Evolutionary conservation across 192 early-diverging fungal genomes (phyloP), one percentile per base, ranked within the genome.

Genomic region (Coemansia sp.): DNA sequence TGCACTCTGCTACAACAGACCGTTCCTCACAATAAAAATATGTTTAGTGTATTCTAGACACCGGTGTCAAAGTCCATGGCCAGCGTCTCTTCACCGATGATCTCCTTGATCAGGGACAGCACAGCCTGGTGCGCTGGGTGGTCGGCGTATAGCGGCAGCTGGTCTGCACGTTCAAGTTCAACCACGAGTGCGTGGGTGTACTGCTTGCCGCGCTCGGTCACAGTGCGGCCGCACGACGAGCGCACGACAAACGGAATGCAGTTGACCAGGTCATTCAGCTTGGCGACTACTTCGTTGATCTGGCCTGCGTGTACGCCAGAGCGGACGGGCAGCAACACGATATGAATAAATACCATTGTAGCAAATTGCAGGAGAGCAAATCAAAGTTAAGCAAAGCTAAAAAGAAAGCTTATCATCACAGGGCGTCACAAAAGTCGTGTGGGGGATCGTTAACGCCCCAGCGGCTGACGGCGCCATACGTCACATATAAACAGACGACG

Each of bases 401-500:
- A 35, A 35, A 35, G 32, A 35, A 35, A 24, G 29, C 24, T 19
- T 15, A 21, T 24, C 14, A 55, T 55, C 12, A 54, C 27, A 54
- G 22, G 12, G 52, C 52, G 24, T 54, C 65, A 22, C 76, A 79
- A 38, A 67, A 62, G 53, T 79, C 65, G 37, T 67, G 47, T 10
- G 77, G 77, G 6, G 77, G 77, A 4, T 64, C 56, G 54, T 57
- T 69, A 0, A 68, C 57, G 9, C 76, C 76, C 80, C 80, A 82
- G 3, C 68, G 73, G 22, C 76, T 73, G 10, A 96, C 69, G 21
- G 91, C 92, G 52, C 90, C 87, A 52, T 71, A 87, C 1, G 94
- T 96, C 21, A 92, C 92, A 72, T 94, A 96, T 8, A 91, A 53
- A 70, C 91, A 87, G 7, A 89, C 88, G 27, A 88, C 45, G 7